Conservation (phyloP, 2,329 filamentous ascomycete genomes). For the Amylocarpus encephaloides region DNA sequence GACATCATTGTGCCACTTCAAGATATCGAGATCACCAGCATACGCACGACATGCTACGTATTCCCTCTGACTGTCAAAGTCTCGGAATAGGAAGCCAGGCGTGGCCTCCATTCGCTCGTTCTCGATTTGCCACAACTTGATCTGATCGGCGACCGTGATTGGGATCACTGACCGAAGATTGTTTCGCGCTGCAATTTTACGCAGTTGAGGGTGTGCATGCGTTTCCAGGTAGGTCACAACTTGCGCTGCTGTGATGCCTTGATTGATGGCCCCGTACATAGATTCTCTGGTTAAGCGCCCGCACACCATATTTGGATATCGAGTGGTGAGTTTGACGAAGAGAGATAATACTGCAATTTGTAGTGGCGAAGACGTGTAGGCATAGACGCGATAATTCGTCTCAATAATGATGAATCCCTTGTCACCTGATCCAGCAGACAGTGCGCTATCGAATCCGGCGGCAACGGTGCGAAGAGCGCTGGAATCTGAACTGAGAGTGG, state of each 20-base stretch:
- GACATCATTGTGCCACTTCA: conserved; percentile 78
- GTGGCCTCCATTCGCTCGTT: conserved; percentile 87
- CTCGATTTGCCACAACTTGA: conserved; percentile 94
- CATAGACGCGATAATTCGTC: conserved; percentile 96
- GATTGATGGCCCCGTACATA: conserved; percentile 77
- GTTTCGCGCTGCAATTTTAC: conserved; percentile 40
- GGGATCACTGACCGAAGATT: conserved; percentile 64
- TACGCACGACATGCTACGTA: conserved; percentile 68
- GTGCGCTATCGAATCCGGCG: conserved; percentile 62
- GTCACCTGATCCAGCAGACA: conserved; percentile 39
- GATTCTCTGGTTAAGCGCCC: conserved; percentile 86
- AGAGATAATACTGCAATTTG: conserved; percentile 92
- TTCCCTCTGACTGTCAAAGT: conserved; percentile 68
- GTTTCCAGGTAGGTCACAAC: conserved; percentile 89
- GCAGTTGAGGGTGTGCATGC: conserved; percentile 93
- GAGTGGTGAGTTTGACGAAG: conserved; percentile 80
- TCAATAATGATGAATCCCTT: conserved; percentile 91
- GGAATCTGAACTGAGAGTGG: conserved; percentile 75
- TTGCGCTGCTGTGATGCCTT: conserved; percentile 90
- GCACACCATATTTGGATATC: conserved; percentile 90
- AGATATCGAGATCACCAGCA: conserved; percentile 82
- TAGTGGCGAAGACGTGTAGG: conserved; percentile 88
- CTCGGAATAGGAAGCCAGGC: conserved; percentile 79
- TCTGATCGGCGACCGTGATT: conserved; percentile 95
- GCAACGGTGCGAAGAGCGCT: conserved; percentile 64